phyloP scores from a whole-genome alignment of 2,329 filamentous ascomycete genomes.

The Plectosphaerella cucumerina region DNA sequence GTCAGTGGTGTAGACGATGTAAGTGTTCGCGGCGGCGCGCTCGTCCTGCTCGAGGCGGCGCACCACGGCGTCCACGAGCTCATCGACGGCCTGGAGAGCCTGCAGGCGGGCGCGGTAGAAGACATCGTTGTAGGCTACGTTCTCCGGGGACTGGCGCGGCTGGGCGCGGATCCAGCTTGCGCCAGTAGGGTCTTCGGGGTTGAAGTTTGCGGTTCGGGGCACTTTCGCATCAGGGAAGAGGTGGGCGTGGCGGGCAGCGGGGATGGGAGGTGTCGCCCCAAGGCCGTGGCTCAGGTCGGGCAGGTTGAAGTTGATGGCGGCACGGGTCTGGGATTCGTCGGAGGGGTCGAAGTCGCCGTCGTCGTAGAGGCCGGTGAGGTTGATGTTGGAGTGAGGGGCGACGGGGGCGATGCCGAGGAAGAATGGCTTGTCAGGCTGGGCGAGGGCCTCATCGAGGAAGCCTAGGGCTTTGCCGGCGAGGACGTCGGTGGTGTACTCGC shows the following conservation, averaged over 20 bases:
- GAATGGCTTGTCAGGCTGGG: constrained; percentile 50
- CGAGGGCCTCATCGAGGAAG: constrained; percentile 56
- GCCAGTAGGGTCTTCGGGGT: constrained; percentile 39
- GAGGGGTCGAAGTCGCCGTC: background rate
- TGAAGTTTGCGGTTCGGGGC: constrained; percentile 61
- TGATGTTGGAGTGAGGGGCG: constrained; percentile 58
- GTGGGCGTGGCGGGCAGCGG: constrained; percentile 51
- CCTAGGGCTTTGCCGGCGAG: constrained; percentile 53
- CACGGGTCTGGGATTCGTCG: background rate
- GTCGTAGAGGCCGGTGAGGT: constrained; percentile 7
- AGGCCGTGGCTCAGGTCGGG: constrained; percentile 24
- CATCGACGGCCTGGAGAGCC: constrained; percentile 49
- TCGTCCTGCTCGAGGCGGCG: constrained; percentile 31
- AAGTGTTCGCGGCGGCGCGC: constrained; percentile 30
- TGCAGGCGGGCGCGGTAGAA: constrained; percentile 46
- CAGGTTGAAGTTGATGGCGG: constrained; percentile 18
- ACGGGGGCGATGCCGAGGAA: constrained; percentile 63
- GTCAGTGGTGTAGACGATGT: constrained; percentile 41
- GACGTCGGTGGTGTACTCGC: constrained; percentile 46
- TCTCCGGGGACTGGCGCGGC: constrained; percentile 36
- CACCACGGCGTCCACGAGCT: constrained; percentile 44
- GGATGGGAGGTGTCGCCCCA: constrained; percentile 25
- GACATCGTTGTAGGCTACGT: constrained; percentile 46
- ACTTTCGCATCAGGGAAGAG: constrained; percentile 56
- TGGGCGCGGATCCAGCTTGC: constrained; percentile 41